Conservation (phyloP, 1,284 basidiomycete genomes). For the Heterobasidion annosum region DNA sequence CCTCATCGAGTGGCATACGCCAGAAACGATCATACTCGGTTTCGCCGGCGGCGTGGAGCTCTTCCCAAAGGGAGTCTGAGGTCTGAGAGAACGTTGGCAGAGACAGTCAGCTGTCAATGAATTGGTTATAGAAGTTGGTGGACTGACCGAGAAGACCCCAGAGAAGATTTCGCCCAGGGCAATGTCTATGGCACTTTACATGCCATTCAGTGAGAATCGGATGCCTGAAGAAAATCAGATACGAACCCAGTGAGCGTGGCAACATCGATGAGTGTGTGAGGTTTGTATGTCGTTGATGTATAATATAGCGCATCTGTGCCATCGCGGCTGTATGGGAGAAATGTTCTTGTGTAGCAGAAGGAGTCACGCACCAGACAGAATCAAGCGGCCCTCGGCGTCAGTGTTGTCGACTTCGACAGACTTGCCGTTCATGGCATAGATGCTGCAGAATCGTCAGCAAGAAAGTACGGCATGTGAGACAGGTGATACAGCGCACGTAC, state of each 20-base stretch:
- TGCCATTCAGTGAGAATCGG: neutral
- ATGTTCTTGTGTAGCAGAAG: neutral
- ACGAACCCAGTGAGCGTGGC: conserved; percentile 70
- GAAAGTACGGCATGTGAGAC: neutral
- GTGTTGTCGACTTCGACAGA: conserved; percentile 86
- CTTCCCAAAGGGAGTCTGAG: conserved; percentile 67
- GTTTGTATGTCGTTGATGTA: conserved; percentile 69
- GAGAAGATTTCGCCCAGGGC: conserved; percentile 71
- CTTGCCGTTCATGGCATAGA: conserved; percentile 87
- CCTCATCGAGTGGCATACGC: conserved; percentile 80
- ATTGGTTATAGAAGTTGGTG: no score
- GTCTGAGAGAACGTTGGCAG: conserved; percentile 28
- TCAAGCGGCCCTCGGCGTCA: conserved; percentile 79
- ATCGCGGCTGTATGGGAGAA: neutral
- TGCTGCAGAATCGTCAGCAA: conserved; percentile 26
- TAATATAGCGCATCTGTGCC: conserved; percentile 78
- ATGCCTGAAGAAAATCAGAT: neutral
- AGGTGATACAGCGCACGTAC: conserved; percentile 25
- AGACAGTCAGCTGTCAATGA: neutral
- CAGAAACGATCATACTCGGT: conserved; percentile 76
- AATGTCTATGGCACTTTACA: conserved; percentile 49
- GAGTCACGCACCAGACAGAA: conserved; percentile 49
- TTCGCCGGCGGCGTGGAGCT: conserved; percentile 64
- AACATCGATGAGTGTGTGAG: conserved; percentile 79
- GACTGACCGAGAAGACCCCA: conserved; percentile 70